Evolutionary conservation across 1,284 basidiomycete genomes (phyloP), one percentile per base, ranked within the genome.

Genomic region (Apiotrichum veenhuisii): DNA sequence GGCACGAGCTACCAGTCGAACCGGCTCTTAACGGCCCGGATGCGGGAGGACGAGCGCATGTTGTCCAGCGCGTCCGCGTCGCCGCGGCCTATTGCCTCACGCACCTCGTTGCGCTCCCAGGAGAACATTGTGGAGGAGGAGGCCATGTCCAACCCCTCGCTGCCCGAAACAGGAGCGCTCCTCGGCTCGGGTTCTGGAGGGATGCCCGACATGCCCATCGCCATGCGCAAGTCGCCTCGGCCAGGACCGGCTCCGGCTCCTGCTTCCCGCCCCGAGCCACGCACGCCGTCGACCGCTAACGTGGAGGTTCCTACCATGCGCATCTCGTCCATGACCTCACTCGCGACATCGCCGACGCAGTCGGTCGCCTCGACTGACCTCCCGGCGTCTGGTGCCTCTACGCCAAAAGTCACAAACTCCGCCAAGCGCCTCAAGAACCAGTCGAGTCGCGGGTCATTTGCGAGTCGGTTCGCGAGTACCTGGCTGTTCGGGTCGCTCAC

Each of bases 1-100:
- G 57, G 60, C 5, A 55, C 70, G n/a, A 73, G 72, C 50, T 72
- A 69, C 44, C 73, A 75, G 51, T 74, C 72, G 0, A 64, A 66
- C 20, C 61, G 71, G 44, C 46, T 72, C 12, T 47, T 71, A 18
- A 62, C 65, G 1, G 54, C 62, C 22, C 66, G 60, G 52, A 55
- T 55, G 50, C 60, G 65, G 12, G 49, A 50, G 37, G 69, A 69
- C 5, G 59, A 65, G 20, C 26, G 44, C 14, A 18, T 23, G 2
- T 3, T 15, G 15, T 18, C 23, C 1, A 33, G 18, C 11, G 22
- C 10, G 15, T n/a, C 45, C 3, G 17, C 27, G 1, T 59, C 54
- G 10, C 58, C 50, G 20, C 41, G 43, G 20, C 51, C 42, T 7
- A 23, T 48, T 26, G 40, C 51, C 1, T 57, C 56, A 5, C 56